A percentile compares a stretch with the other conserved stretches of the same genome.
These are phyloP conservation scores for Sordariomycetes sp. DNA, from an alignment of 2,329 filamentous ascomycete genomes.

Conservation along the genomic window DNA sequence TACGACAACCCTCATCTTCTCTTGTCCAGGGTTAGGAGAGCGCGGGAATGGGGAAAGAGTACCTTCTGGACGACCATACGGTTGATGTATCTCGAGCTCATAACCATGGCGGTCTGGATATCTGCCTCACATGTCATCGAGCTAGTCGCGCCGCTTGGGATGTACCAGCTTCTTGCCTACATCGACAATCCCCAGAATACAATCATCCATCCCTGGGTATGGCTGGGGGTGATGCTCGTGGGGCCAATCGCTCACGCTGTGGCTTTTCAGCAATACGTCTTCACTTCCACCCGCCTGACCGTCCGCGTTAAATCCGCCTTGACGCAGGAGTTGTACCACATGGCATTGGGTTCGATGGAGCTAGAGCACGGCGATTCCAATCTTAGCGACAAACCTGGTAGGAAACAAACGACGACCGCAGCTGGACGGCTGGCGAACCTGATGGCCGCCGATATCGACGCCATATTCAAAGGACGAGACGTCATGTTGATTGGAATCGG, in stretches of 20 bases:
- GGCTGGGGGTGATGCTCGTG: slow-evolving; percentile 38
- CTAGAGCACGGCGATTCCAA: slow-evolving; percentile 27
- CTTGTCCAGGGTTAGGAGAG: slow-evolving; percentile 25
- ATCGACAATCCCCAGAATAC: slow-evolving; percentile 28
- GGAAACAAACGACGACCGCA: slow-evolving; percentile 22
- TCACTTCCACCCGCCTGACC: slow-evolving; percentile 36
- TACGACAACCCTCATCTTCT: slow-evolving; percentile 40
- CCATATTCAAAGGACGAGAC: slow-evolving; percentile 36
- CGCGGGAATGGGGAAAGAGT: slow-evolving; percentile 25
- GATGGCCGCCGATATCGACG: slow-evolving; percentile 45
- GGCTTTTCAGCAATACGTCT: slow-evolving; percentile 42
- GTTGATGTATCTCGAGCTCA: slow-evolving; percentile 27
- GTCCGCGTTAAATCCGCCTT: slow-evolving; percentile 41
- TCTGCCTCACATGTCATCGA: slow-evolving; percentile 26
- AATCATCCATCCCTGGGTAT: slow-evolving; percentile 33
- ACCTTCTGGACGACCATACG: slow-evolving; percentile 31
- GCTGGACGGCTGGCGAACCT: slow-evolving; percentile 39
- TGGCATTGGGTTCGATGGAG: slow-evolving; percentile 40
- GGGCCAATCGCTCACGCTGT: slow-evolving; percentile 31
- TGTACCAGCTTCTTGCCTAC: slow-evolving; percentile 35
- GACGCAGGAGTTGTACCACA: slow-evolving; percentile 44
- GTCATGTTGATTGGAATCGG: slow-evolving; percentile 31
- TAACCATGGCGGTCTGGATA: slow-evolving; percentile 29
- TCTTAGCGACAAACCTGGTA: not conserved
- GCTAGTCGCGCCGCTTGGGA: slow-evolving; percentile 35